Base-by-base conservation (phyloP, 1,284 basidiomycete genomes). In the Rhodotorula sp. region DNA sequence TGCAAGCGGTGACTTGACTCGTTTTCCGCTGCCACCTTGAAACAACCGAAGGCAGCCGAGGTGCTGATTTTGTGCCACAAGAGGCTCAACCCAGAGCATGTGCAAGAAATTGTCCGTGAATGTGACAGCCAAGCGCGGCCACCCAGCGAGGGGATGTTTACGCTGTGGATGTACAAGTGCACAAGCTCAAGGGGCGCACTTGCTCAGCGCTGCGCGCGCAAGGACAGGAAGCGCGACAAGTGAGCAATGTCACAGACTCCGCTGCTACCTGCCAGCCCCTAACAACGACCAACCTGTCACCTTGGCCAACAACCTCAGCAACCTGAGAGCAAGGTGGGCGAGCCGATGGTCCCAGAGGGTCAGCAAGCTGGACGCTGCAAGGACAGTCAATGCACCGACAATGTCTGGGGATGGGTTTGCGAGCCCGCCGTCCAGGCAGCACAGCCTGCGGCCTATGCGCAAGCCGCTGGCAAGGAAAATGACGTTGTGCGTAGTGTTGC, bases 101-200 rank as follows among this genome's bases (percentile, higher is more conserved):
- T 72, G 66, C 7, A 77, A 76, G 53, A 68, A 73, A 61, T 83
- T 79, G 72, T 83, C 80, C 62, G 82, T 81, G 70, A 83, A 82
- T 3, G 78, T 79, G n/a, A 82, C 74, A 78, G 79, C 81, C 71
- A 82, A 83, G 12, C 71, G 60, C 77, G 79, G 10, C 82, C 82
- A 37, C 73, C 66, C 25, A 54, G 27, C 67, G 36, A 79, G 78
- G n/a, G 53, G 57, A 65, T 22, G 77, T 75, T 22, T 82, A 64
- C 46, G 78, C 82, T 54, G 81, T 81, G 78, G 15, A 84, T 68
- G 67, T 84, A 83, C 55, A 79, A 73, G 74, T 83, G 83, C 34
- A 83, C 76, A 21, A 82, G 65, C 34, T 75, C 68, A 1, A 74
- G 64, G 1, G 61, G 65, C 3, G 6, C 3, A 10, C 41, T 32